Percentiles rank a stretch among this genome's conserved stretches.
phyloP scores from a whole-genome alignment of 305 asterid genomes.

The Solanum hybrid region DNA sequence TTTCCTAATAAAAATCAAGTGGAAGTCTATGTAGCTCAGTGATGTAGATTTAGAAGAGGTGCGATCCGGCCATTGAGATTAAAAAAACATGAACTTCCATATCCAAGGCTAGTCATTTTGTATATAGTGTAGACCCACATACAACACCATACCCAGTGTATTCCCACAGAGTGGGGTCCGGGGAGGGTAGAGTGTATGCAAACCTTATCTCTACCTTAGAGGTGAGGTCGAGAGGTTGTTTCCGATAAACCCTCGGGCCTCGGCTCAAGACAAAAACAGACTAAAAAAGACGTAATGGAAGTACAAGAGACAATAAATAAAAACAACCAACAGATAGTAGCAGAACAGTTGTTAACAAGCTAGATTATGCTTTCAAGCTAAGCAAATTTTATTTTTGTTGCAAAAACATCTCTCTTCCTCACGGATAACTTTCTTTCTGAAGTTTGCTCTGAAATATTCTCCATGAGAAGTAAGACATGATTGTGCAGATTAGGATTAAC shows the following conservation, averaged over 20 bases:
- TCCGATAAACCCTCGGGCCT: not conserved
- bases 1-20: not conserved
- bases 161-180: not conserved
- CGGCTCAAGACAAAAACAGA: too few relatives aligned
- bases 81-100: not conserved
- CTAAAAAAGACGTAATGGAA: not conserved
- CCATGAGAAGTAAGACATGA: not conserved
- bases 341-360: not conserved
- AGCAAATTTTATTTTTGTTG: not conserved
- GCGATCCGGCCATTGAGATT: not conserved
- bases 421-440: not conserved
- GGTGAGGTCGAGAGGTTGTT: not conserved
- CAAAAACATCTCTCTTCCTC: not conserved
- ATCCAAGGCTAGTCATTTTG: not conserved
- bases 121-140: not conserved
- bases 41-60: not conserved
- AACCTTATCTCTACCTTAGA: not conserved
- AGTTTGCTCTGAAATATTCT: not conserved
- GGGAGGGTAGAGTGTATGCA: not conserved
- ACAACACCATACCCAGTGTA: not conserved
- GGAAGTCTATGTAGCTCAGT: not conserved
- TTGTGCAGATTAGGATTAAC: not conserved
- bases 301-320: not conserved
- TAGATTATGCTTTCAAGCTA: not conserved
- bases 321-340: not conserved